A percentile compares a stretch with the other conserved stretches of the same genome.
These are phyloP conservation scores for Colletotrichum spaethianum DNA, from an alignment of 2,329 filamentous ascomycete genomes.

Conservation along the genomic window DNA sequence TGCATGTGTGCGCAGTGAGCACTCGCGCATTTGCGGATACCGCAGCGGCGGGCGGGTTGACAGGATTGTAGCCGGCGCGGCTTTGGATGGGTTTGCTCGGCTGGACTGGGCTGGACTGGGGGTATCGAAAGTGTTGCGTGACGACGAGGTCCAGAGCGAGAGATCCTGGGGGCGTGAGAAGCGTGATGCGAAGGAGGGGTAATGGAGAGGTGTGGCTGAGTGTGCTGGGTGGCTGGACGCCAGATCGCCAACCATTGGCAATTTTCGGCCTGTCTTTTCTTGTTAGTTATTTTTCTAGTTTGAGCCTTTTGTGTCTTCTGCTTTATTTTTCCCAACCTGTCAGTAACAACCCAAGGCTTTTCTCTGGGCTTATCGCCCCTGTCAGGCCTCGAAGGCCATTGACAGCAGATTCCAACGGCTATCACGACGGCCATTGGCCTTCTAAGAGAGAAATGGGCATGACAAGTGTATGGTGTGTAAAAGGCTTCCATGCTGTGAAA, in stretches of 20 bases:
- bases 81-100: slow-evolving; percentile 33
- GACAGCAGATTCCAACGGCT: slow-evolving; percentile 1
- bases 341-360: neutral
- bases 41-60: slow-evolving; percentile 16
- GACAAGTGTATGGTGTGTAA: neutral
- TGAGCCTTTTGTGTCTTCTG: neutral
- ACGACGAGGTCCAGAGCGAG: slow-evolving; percentile 12
- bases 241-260: slow-evolving; percentile 27
- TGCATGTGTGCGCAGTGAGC: slow-evolving; percentile 7
- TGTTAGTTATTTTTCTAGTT: neutral
- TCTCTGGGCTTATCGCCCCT: neutral
- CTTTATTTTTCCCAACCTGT: neutral
- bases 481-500: neutral
- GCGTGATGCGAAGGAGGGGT: slow-evolving; percentile 19
- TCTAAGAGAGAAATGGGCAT: neutral
- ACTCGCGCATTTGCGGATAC: slow-evolving; percentile 32
- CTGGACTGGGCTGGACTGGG: slow-evolving; percentile 33
- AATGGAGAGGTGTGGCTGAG: slow-evolving; percentile 10
- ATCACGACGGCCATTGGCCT: neutral
- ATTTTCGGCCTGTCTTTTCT: neutral
- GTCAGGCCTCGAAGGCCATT: slow-evolving; percentile 1
- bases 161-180: slow-evolving; percentile 6
- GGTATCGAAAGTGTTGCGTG: slow-evolving; percentile 6
- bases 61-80: slow-evolving; percentile 6
- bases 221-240: too few relatives aligned